Conservation (phyloP, 148 eudicot genomes). For the Rhododendron griersonianum region DNA sequence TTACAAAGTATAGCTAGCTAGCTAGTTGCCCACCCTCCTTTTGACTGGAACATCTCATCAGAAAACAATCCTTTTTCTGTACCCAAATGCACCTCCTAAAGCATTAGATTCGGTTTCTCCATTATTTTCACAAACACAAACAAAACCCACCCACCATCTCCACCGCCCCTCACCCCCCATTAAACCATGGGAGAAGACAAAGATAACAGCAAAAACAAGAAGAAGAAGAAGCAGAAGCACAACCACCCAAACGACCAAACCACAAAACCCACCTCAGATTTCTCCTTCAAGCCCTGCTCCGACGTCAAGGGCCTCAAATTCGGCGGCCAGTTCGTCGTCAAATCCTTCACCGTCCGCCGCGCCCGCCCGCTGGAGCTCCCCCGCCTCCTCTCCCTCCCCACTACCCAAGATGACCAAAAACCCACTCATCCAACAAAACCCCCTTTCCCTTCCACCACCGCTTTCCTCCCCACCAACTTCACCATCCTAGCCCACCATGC, state of each 20-base stretch:
- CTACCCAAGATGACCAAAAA: conserved; percentile 1
- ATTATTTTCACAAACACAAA: not conserved
- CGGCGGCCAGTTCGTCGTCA: conserved; percentile 86
- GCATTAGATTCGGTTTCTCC: conserved; percentile 8
- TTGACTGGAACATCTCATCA: conserved; percentile 22
- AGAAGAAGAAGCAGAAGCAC: conserved; percentile 68
- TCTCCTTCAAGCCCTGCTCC: conserved; percentile 65
- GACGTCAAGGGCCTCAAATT: conserved; percentile 82
- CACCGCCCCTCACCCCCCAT: not conserved
- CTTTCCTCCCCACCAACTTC: conserved; percentile 80
- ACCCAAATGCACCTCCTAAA: conserved; percentile 10
- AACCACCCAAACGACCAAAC: conserved; percentile 54
- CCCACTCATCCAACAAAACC: not conserved
- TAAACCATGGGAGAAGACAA: conserved; percentile 31
- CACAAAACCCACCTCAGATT: conserved; percentile 32
- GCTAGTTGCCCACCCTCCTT: conserved; percentile 9
- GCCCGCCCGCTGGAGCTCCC: conserved; percentile 55
- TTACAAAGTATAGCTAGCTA: conserved; percentile 5
- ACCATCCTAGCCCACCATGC: conserved; percentile 95
- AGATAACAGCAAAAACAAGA: conserved; percentile 11
- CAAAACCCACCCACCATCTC: not conserved
- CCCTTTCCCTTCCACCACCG: conserved; percentile 52
- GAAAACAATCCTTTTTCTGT: not conserved
- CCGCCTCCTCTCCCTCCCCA: conserved; percentile 62
- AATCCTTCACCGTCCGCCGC: conserved; percentile 92